Conservation (phyloP, 2,329 filamentous ascomycete genomes). For the Cladosporium halotolerans region DNA sequence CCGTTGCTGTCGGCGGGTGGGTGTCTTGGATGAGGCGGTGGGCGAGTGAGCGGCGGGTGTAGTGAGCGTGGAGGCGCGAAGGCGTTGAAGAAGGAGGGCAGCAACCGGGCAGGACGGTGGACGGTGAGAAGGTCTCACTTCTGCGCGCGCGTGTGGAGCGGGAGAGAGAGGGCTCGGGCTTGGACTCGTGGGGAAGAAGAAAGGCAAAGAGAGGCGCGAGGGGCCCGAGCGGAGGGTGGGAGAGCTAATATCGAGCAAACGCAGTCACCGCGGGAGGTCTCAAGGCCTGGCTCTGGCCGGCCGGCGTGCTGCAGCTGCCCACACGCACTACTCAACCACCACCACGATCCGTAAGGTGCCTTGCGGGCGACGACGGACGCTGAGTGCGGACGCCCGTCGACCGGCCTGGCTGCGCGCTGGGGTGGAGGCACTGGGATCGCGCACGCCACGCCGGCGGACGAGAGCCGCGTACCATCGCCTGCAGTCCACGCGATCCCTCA, state of each 20-base stretch:
- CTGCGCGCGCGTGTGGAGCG: neutral
- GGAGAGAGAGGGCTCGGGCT: neutral
- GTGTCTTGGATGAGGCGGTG: conserved; percentile 2
- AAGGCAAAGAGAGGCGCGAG: conserved; percentile 5
- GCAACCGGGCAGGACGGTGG: neutral
- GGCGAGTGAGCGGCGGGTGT: neutral
- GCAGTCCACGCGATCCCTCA: no score
- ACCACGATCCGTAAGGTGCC: no score
- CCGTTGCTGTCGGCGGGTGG: conserved; percentile 7
- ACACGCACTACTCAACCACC: no score
- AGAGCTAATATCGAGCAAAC: conserved; percentile 5
- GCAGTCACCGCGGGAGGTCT: neutral
- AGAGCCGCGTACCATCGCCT: no score
- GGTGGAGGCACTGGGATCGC: no score
- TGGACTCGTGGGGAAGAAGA: conserved; percentile 7
- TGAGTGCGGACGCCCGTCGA: no score
- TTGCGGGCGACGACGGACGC: no score
- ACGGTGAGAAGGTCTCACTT: neutral
- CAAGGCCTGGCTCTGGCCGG: neutral
- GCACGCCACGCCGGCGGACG: no score
- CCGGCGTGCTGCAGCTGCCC: no score
- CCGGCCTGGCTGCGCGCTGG: no score
- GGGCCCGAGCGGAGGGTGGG: neutral
- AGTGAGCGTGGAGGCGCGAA: conserved; percentile 6
- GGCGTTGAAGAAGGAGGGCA: neutral